phyloP scores from a whole-genome alignment of 257 asterid species.

The Petrea volubilis region DNA sequence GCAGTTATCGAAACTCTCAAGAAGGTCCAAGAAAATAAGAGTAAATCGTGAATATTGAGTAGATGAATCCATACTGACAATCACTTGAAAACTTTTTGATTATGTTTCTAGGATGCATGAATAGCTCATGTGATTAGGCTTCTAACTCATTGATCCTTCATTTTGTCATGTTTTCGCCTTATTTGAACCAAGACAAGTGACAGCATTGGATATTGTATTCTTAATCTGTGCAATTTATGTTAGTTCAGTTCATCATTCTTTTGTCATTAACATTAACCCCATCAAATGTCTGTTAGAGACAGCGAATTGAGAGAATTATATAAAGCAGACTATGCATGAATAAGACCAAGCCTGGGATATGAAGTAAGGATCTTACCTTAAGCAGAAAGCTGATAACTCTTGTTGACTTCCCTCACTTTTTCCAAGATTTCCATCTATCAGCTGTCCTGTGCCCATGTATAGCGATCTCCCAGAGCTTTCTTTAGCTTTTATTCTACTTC shows the following conservation, averaged over 20 bases:
- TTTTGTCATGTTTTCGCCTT: not conserved
- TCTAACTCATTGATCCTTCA: not conserved
- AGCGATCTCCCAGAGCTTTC: not conserved
- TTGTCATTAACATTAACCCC: not conserved
- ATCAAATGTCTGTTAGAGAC: not conserved
- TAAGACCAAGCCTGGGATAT: not conserved
- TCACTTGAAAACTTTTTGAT: not conserved
- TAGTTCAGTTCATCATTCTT: not conserved
- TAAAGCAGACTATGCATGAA: not conserved
- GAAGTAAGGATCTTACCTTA: not conserved
- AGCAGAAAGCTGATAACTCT: not conserved
- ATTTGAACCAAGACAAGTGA: not conserved
- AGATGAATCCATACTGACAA: not conserved
- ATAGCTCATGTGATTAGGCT: not conserved
- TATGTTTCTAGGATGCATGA: not conserved
- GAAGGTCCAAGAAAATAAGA: not conserved
- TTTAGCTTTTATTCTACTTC: not conserved
- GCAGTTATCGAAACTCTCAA: too few species aligned
- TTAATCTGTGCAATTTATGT: not conserved
- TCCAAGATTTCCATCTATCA: not conserved
- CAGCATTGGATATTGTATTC: not conserved
- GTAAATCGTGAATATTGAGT: too few species aligned
- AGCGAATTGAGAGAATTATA: not conserved
- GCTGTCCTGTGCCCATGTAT: not conserved
- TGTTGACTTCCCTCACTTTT: not conserved